Evolutionary conservation across 208 protist species (phyloP).

Genomic region (Trypanosoma rangeli): DNA sequence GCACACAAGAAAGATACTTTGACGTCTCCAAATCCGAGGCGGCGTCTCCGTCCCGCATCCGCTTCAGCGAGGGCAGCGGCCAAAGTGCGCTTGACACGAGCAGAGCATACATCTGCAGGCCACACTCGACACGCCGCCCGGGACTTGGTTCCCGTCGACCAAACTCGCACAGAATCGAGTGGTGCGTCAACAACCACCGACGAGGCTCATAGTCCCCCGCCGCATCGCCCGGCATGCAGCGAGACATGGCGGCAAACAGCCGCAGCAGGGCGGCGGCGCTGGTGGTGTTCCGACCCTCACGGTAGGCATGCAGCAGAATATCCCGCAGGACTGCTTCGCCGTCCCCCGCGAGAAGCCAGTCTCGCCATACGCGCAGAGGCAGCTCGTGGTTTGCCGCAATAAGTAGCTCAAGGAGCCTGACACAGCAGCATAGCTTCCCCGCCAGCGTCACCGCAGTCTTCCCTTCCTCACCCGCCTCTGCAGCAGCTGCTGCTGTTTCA

Average conservation of each 20-base stretch:
- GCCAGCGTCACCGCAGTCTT: background rate
- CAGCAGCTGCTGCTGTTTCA: background rate
- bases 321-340: constrained; percentile 5
- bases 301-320: constrained; percentile 4
- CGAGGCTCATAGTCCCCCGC: background rate
- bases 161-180: background rate
- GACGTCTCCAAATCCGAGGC: background rate
- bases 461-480: too few species aligned
- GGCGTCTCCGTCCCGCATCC: background rate
- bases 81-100: background rate
- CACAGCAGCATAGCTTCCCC: constrained; percentile 3
- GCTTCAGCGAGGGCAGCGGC: background rate
- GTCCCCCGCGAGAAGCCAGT: background rate
- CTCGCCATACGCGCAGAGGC: background rate
- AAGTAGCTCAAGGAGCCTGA: background rate
- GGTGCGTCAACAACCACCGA: background rate
- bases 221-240: background rate
- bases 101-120: constrained; percentile 1
- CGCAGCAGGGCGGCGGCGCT: background rate
- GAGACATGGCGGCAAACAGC: background rate
- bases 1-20: background rate
- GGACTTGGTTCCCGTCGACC: background rate
- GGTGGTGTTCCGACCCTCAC: background rate
- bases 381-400: background rate
- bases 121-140: background rate